These are phyloP conservation scores for Lignosus rhinocerotis DNA, from an alignment of 1,284 basidiomycete genomes.

Conservation along the genomic window DNA sequence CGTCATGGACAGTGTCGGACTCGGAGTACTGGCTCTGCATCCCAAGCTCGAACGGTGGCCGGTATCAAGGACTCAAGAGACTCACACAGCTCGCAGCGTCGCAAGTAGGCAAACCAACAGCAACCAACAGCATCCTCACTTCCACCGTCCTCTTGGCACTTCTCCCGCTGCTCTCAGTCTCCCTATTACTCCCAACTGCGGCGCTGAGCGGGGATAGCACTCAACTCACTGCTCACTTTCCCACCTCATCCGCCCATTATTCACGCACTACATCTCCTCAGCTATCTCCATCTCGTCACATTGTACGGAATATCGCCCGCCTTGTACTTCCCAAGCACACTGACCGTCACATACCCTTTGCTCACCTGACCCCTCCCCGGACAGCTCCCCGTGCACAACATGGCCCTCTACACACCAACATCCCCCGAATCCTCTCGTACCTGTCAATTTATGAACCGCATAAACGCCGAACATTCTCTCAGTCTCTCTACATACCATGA, in stretches of 20 bases:
- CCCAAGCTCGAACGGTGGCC: background rate
- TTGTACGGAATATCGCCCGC: constrained; percentile 3
- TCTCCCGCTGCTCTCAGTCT: constrained; percentile 2
- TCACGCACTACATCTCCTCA: background rate
- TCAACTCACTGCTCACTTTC: no score
- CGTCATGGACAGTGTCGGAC: background rate
- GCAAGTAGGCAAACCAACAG: background rate
- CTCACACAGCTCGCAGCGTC: background rate
- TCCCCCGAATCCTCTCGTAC: constrained; percentile 51
- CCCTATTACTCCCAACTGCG: background rate
- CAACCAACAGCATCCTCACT: background rate
- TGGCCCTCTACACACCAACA: constrained; percentile 51
- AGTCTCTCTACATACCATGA: constrained; percentile 62
- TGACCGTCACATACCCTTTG: background rate
- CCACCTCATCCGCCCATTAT: background rate
- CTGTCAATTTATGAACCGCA: constrained; percentile 53
- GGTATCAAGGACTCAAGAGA: no score
- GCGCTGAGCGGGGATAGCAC: constrained; percentile 7
- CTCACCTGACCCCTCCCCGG: constrained; percentile 14
- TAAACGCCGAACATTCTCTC: constrained; percentile 56
- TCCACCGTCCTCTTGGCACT: background rate
- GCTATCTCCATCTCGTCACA: constrained; percentile 4
- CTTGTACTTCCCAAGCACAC: constrained; percentile 5
- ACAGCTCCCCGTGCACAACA: constrained; percentile 9
- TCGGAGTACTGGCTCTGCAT: background rate